Base-by-base conservation (phyloP, 768 basidiomycete species). In the Inosperma sp. region DNA sequence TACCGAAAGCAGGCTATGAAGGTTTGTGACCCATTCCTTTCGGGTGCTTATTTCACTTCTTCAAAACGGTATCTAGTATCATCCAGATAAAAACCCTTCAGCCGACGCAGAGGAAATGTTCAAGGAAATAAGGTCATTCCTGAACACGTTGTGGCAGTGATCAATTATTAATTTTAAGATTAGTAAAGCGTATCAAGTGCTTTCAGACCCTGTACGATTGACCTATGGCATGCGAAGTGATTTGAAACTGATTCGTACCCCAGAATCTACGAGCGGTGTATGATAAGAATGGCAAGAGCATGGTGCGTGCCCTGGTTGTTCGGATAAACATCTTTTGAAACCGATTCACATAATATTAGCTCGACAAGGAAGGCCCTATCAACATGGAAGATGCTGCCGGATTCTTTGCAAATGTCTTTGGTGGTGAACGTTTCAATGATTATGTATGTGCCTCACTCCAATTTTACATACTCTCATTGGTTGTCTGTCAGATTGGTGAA, bases 71-170 rank as follows among this genome's bases (percentile, higher is more conserved):
- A 23, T 52, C 36, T 58, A 93, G 88, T 95, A 85, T 65, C 93
- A 96, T 65, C 94, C 93, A 4, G 94, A 96, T 71, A 96, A 95
- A 78, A 97, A 97, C 62, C 78, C 82, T 6, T 87, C 90, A 4
- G 78, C 83, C n/a, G 91, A 92, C 61, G 96, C 95, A 1, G 93
- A 93, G 65, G 86, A 89, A 65, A 93, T 84, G 73, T 99, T 99
- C 75, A 95, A 97, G 70, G 90, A 96, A 39, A 90, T 99, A 62
- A 93, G 91, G 89, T 84, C n/a, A n/a, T n/a, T 58, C 55, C 66
- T 66, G 33, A n/a, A 45, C 12, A 27, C 10, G 41, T 21, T 35
- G 26, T 10, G 29, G 33, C 27, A n/a, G 35, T 17, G 52, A 26
- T 56, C 31, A 34, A 12, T 49, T 39, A 26, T 27, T 41, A 17